Conservation (phyloP, 257 asterid species). For the Gynochthodes officinalis region DNA sequence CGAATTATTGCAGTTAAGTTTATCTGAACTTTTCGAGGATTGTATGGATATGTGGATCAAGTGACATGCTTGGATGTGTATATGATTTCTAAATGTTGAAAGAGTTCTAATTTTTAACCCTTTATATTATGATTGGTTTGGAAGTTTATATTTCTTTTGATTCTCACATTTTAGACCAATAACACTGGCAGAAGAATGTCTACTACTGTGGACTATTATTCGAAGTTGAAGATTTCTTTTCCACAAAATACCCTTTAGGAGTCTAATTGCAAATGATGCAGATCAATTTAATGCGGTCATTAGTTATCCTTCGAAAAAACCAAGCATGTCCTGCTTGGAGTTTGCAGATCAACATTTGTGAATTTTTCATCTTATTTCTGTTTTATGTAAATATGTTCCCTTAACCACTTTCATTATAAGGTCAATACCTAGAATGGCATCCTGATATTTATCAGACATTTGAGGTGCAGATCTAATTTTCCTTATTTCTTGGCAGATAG, state of each 20-base stretch:
- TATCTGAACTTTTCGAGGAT: constrained; percentile 13
- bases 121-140: neutral
- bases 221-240: neutral
- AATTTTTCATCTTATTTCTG: no score
- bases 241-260: neutral
- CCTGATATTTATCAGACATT: neutral
- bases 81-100: neutral
- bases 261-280: neutral
- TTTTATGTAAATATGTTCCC: neutral
- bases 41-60: neutral
- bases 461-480: neutral
- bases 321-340: neutral
- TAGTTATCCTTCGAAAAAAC: neutral
- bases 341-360: neutral
- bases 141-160: neutral
- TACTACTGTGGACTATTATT: no score
- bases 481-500: constrained; percentile 44
- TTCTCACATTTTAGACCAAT: neutral
- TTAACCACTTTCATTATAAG: neutral
- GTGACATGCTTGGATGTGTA: no score
- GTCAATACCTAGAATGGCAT: neutral
- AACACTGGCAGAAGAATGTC: neutral
- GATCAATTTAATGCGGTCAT: neutral
- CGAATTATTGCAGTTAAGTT: constrained; percentile 72
- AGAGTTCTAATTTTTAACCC: no score